phyloP scores from a whole-genome alignment of 176 grass and related monocot species.

The Phragmites australis region DNA sequence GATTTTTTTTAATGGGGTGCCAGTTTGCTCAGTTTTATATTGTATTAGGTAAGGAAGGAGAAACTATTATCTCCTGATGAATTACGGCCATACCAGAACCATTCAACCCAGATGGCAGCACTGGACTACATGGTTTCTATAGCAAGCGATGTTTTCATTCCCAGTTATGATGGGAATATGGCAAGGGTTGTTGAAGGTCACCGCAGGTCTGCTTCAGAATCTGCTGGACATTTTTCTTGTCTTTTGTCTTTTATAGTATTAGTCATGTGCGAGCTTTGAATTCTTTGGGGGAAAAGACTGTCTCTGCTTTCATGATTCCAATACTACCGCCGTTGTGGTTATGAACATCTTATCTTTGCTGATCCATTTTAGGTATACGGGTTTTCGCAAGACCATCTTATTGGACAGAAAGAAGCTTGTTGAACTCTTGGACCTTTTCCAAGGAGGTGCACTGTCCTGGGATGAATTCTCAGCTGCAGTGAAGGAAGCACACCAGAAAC shows the following conservation, averaged over 20 bases:
- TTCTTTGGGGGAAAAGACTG: neutral
- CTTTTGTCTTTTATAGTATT: neutral
- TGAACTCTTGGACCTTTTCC: slow-evolving; percentile 75
- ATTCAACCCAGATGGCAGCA: slow-evolving; percentile 97
- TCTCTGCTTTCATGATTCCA: neutral
- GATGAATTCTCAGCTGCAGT: slow-evolving; percentile 74
- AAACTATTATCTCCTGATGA: slow-evolving; percentile 80
- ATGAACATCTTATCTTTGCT: neutral
- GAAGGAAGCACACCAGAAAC: slow-evolving; percentile 61
- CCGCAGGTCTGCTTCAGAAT: slow-evolving; percentile 57
- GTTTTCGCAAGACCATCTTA: slow-evolving; percentile 70
- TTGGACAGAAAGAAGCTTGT: slow-evolving; percentile 83
- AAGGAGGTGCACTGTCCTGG: slow-evolving; percentile 66
- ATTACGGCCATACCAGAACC: slow-evolving; percentile 77
- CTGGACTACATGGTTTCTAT: slow-evolving; percentile 92
- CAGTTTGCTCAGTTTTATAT: slow-evolving; percentile 25
- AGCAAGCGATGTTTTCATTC: slow-evolving; percentile 83
- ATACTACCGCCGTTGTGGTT: neutral
- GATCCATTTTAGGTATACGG: slow-evolving; percentile 54
- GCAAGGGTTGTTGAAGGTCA: slow-evolving; percentile 97
- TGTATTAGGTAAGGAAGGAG: slow-evolving; percentile 81
- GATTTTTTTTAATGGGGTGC: slow-evolving; percentile 15
- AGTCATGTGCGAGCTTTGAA: neutral
- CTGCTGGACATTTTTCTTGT: neutral
- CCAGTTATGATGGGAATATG: slow-evolving; percentile 98